These are phyloP conservation scores for Leptomonas seymouri DNA, from an alignment of 208 protist species.

Conservation along the genomic window DNA sequence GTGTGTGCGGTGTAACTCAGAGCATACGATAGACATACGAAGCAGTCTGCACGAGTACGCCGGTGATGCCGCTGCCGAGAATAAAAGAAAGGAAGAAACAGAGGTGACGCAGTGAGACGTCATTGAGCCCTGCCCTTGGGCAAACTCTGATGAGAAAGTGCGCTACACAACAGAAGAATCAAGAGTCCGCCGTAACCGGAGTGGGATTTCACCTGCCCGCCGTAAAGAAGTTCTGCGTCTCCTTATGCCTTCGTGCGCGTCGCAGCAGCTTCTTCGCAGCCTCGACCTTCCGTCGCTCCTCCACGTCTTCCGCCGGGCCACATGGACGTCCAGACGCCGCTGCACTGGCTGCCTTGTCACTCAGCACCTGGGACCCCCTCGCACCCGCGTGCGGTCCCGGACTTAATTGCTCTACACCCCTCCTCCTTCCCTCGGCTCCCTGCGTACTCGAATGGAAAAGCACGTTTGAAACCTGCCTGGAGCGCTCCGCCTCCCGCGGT, in stretches of 20 bases:
- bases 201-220: no score
- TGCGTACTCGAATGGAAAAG: neutral
- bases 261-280: slow-evolving; percentile 28
- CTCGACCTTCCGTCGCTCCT: slow-evolving; percentile 19
- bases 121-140: no score
- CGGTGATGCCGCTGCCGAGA: no score
- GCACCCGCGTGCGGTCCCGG: neutral
- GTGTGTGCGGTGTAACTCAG: no score
- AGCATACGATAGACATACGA: no score
- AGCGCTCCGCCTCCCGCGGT: slow-evolving; percentile 13
- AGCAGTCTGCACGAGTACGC: no score
- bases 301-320: neutral
- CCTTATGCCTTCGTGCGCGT: slow-evolving; percentile 13
- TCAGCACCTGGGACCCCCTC: neutral
- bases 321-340: neutral
- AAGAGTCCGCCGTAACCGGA: no score
- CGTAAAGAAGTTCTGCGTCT: neutral
- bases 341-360: neutral
- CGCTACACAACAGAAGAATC: no score
- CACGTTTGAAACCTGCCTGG: neutral
- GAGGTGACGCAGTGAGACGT: no score
- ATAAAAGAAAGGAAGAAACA: no score
- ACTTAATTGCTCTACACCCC: neutral
- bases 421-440: neutral
- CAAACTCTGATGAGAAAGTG: no score